Evolutionary conservation across 371 early-diverging fungal genomes (phyloP).

Genomic region (Rhizomucor pusillus): DNA sequence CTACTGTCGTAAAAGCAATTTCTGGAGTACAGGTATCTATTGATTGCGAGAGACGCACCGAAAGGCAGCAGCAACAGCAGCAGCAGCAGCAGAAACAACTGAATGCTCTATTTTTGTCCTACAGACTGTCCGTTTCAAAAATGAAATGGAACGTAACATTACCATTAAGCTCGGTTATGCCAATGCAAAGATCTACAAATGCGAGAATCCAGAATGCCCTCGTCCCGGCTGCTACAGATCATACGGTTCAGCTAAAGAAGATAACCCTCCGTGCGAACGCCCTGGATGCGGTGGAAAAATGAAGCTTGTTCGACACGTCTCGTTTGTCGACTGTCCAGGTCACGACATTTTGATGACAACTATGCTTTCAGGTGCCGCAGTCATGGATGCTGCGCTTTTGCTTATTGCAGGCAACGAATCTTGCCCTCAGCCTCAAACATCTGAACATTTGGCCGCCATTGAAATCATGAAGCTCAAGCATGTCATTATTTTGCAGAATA

Average conservation of each 20-base stretch:
- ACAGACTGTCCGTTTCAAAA: constrained; percentile 98
- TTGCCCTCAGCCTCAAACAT: constrained; percentile 99
- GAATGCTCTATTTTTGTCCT: background rate
- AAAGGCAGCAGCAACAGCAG: no score
- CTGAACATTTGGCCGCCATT: constrained; percentile 99
- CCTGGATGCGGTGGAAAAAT: constrained; percentile 87
- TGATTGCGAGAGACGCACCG: background rate
- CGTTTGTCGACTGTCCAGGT: constrained; percentile 99
- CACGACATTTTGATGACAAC: constrained; percentile 99
- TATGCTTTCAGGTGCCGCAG: constrained; percentile 99
- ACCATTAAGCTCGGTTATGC: constrained; percentile 99
- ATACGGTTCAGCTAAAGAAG: constrained; percentile 82
- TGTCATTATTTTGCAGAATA: constrained; percentile 99
- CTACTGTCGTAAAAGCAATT: constrained; percentile 99
- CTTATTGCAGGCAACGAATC: constrained; percentile 99
- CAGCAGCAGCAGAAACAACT: no score
- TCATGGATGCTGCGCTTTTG: constrained; percentile 99
- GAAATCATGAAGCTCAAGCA: constrained; percentile 99
- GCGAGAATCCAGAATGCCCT: constrained; percentile 89
- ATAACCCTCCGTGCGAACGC: constrained; percentile 90
- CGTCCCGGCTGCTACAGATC: constrained; percentile 97
- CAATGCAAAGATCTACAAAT: constrained; percentile 99
- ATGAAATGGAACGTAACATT: constrained; percentile 99
- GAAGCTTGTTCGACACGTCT: constrained; percentile 95
- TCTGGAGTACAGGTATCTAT: constrained; percentile 95